Evolutionary conservation across 176 grass and related monocot genomes (phyloP), one percentile per base, ranked within the genome.

Genomic region (Cenchrus purpureus): DNA sequence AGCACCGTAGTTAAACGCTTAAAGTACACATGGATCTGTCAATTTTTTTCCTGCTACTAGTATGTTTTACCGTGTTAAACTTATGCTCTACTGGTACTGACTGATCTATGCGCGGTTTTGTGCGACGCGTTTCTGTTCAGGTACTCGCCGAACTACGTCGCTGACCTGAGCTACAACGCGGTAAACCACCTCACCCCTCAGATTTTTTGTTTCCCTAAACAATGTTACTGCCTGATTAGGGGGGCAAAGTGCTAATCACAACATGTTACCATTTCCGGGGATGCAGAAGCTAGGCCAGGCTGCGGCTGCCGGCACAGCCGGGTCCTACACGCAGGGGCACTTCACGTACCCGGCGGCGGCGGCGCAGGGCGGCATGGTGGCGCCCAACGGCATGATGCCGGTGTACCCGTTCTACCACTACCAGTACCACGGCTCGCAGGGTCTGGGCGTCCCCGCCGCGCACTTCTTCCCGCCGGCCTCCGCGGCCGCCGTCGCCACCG

Each of bases 321-420:
- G 97, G 52, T 82, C 93, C 20, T 96, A 86, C 86, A 22, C 90
- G 32, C 93, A 96, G 78, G 91, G 91, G 3, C 97, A 99, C 71
- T 94, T 88, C 86, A 84, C 94, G 48, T 96, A 96, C 81, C 93
- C 91, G 15, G 63, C 88, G 46, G 74, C 88, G 60, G 77, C 88
- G 80, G 86, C 86, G 65, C 80, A 88, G 73, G 96, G 91, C 44
- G 89, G 86, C 58, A 69, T 91, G 85, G 70, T 94, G 40, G 84
- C 90, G 77, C 83, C 86, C 22, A 89, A 90, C 83, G 91, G 90
- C 49, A 94, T 95, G 93, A 53, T 96, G 84, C 97, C 97, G 2
- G 65, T 92, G 79, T 99, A 99, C 81, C 97, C 97, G 6, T 91
- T 84, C 85, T 99, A 96, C 83, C 93, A 93, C n/a, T 91, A 94